Base-by-base conservation (phyloP, 495 filamentous ascomycete species). In the Lasiosphaeris hirsuta region DNA sequence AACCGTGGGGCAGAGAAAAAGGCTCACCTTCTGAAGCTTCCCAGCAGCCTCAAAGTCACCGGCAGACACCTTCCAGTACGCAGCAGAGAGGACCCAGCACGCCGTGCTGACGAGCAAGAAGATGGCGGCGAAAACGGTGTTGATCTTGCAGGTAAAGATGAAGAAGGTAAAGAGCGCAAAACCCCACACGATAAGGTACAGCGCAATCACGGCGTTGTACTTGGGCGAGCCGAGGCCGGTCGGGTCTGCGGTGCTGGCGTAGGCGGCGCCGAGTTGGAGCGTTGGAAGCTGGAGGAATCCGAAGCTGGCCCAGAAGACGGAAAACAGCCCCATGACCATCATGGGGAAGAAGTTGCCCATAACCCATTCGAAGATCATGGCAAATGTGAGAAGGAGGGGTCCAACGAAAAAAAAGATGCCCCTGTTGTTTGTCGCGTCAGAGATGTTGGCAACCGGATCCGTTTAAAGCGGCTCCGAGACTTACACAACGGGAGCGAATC, bases 341-440 rank as follows among this genome's bases (percentile, higher is more conserved):
- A 84, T 77, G 13, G 74, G 69, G 54, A 80, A 78, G 73, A 81
- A 81, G 60, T 80, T 80, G 3, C 73, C 74, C 71, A 79, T 72
- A 40, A 79, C 71, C 75, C 77, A 80, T 55, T 79, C 75, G 60
- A 77, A 78, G 13, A 81, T 72, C 65, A 76, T 75, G 43, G 72
- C 67, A 53, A 81, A 71, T 10, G 75, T 51, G 38, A 80, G 67
- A 54, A 80, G 71, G 10, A 80, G 60, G 5, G 78, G 78, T 1
- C 79, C 77, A 56, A 78, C 76, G 68, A 81, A 80, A 65, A 80
- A 81, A 69, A 82, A 83, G 57, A 81, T 81, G 44, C 79, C 79
- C 11, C 75, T 80, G 60, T 39, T 44, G 14, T 51, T 14, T 13
- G 10, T 11, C 15, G n/a, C 18, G 7, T 35, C 23, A 14, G 17